Evolutionary conservation across 768 basidiomycete species (phyloP).

Genomic region (Lactarius trivialis): DNA sequence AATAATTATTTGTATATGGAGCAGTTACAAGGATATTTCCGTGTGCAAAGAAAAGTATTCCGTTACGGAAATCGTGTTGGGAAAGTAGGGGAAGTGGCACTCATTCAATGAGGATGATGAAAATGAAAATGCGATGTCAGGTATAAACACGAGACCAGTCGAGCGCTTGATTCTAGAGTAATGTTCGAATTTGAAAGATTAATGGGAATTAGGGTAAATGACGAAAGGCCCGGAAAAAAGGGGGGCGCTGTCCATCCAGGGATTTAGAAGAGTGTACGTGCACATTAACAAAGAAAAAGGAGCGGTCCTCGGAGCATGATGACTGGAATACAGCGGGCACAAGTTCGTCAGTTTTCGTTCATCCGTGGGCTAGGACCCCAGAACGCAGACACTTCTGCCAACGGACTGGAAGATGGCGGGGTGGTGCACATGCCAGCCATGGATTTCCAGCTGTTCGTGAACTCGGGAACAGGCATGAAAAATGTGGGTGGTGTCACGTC

Average conservation of each 20-base stretch:
- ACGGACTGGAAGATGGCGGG: slow-evolving; percentile 4
- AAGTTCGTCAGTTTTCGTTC: slow-evolving; percentile 11
- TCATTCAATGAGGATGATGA: slow-evolving; percentile 12
- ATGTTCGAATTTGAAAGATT: not conserved
- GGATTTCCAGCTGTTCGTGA: slow-evolving; percentile 10
- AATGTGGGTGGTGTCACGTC: not conserved
- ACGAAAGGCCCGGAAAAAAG: not conserved
- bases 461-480: not conserved
- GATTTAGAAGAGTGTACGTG: not conserved
- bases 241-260: not conserved
- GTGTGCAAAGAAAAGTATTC: not conserved
- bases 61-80: not conserved
- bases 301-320: not conserved
- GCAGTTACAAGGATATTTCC: slow-evolving; percentile 5
- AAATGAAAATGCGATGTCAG: not conserved
- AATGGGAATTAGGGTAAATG: slow-evolving; percentile 1
- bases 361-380: slow-evolving; percentile 2
- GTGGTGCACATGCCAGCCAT: slow-evolving; percentile 3
- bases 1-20: not conserved
- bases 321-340: not conserved
- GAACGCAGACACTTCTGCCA: slow-evolving; percentile 2
- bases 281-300: not conserved
- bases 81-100: not conserved
- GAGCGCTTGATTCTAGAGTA: not conserved
- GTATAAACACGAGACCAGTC: not conserved